A percentile compares a stretch with the other conserved stretches of the same genome.
Conservation (phyloP, 495 filamentous ascomycete species). For the Neurospora sp. region DNA sequence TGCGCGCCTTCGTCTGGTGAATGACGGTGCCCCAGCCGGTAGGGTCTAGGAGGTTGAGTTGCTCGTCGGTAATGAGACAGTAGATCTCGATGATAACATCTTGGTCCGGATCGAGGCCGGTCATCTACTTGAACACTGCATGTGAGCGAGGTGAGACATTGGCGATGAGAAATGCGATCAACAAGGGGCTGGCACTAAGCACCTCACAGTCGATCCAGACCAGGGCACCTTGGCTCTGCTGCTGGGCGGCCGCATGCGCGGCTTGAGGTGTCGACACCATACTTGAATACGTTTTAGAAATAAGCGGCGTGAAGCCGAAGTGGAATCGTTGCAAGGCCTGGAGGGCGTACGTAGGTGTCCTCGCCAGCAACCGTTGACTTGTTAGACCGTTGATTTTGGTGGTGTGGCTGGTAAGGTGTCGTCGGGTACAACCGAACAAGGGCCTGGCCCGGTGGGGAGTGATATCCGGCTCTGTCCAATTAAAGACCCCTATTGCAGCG, state of each 20-base stretch:
- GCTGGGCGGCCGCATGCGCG: not conserved
- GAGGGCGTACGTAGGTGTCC: not conserved
- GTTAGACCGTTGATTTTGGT: not conserved
- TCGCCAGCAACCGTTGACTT: not conserved
- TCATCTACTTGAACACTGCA: constrained; percentile 56
- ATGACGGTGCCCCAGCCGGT: constrained; percentile 73
- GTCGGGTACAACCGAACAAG: not conserved
- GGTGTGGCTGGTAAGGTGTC: not conserved
- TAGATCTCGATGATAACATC: constrained; percentile 89
- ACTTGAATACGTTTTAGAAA: not conserved
- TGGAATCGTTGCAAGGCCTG: not conserved
- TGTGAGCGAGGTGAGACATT: not conserved
- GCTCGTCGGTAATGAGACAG: constrained; percentile 79
- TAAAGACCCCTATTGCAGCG: not conserved
- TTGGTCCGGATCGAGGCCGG: constrained; percentile 66
- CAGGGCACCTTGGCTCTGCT: constrained; percentile 37
- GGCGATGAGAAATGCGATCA: not conserved
- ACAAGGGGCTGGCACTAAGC: constrained; percentile 3
- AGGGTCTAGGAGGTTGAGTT: constrained; percentile 66
- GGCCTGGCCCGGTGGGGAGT: not conserved
- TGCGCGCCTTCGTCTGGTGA: constrained; percentile 57
- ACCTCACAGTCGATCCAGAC: constrained; percentile 93
- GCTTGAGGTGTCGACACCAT: not conserved
- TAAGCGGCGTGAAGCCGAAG: not conserved
- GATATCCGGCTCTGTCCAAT: not conserved